Percentiles rank a stretch among this genome's conserved stretches.
phyloP scores from a whole-genome alignment of 2,329 filamentous ascomycete species.

The Alternaria atra region DNA sequence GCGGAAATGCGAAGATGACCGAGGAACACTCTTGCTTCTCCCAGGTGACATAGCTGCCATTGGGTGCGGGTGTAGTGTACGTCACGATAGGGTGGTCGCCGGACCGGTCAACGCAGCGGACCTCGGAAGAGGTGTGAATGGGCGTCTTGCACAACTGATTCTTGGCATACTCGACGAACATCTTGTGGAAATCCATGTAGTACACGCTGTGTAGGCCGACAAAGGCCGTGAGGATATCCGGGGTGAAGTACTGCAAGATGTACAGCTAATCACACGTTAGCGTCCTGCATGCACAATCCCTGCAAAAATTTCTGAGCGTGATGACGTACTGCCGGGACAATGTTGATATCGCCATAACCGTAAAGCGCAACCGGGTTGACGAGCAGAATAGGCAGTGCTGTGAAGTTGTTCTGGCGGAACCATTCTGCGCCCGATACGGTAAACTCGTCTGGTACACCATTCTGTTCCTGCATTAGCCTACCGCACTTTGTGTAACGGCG shows the following conservation, averaged over 20 bases:
- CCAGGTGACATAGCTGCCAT: constrained; percentile 42
- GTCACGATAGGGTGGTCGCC: constrained; percentile 44
- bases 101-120: constrained; percentile 49
- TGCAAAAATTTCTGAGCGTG: constrained; percentile 25
- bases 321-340: constrained; percentile 50
- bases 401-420: constrained; percentile 50
- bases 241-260: constrained; percentile 51
- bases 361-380: constrained; percentile 50
- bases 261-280: constrained; percentile 49
- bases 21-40: constrained; percentile 47
- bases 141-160: constrained; percentile 43
- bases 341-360: constrained; percentile 50
- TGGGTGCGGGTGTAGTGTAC: constrained; percentile 39
- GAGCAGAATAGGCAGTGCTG: constrained; percentile 44
- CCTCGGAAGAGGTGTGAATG: constrained; percentile 45
- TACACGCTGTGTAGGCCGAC: constrained; percentile 48
- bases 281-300: constrained; percentile 31
- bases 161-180: constrained; percentile 45
- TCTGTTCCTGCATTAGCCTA: constrained; percentile 38
- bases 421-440: constrained; percentile 47
- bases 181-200: constrained; percentile 51
- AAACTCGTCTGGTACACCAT: constrained; percentile 48
- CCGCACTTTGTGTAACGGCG: constrained; percentile 15
- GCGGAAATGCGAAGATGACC: constrained; percentile 50
- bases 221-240: constrained; percentile 50